A percentile compares a stretch with the other conserved stretches of the same genome.
Conservation (phyloP, 306 rosid species). For the Alnus rubra region DNA sequence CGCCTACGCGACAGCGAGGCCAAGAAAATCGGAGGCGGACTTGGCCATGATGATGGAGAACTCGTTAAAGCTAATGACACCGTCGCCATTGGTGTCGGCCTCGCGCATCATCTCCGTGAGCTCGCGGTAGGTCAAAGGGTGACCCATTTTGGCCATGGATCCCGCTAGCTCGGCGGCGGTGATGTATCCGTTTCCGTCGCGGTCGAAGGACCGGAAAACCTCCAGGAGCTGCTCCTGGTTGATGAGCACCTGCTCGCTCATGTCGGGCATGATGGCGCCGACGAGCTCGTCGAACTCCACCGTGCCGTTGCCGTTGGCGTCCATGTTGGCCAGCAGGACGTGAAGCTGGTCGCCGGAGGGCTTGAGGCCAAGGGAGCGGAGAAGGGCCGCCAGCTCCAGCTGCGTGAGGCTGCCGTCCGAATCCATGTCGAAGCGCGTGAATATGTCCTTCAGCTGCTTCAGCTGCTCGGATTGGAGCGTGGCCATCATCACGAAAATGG, state of each 20-base stretch:
- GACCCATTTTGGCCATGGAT: conserved; percentile 89
- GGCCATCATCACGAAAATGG: conserved; percentile 27
- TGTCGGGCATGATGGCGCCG: conserved; percentile 56
- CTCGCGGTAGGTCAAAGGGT: conserved; percentile 63
- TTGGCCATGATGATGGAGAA: conserved; percentile 67
- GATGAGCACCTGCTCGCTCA: conserved; percentile 45
- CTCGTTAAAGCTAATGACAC: conserved; percentile 76
- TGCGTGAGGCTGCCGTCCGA: conserved; percentile 89
- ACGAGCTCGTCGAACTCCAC: conserved; percentile 75
- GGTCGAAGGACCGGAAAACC: conserved; percentile 68
- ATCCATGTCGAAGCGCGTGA: conserved; percentile 82
- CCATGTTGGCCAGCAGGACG: conserved; percentile 58
- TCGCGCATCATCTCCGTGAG: conserved; percentile 69
- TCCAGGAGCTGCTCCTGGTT: conserved; percentile 80
- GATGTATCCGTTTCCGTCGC: conserved; percentile 83
- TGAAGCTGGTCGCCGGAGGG: conserved; percentile 72
- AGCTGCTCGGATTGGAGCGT: conserved; percentile 48
- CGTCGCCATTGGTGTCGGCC: conserved; percentile 81
- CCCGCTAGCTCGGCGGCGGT: conserved; percentile 80
- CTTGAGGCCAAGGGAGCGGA: conserved; percentile 78
- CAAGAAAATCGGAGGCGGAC: conserved; percentile 78
- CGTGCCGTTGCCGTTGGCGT: conserved; percentile 67
- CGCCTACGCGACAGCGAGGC: conserved; percentile 30
- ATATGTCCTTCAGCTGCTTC: conserved; percentile 65
- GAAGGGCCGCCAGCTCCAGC: conserved; percentile 81